These are phyloP conservation scores for Candida methanosorbosa DNA, from an alignment of 805 yeast genomes.

Conservation along the genomic window DNA sequence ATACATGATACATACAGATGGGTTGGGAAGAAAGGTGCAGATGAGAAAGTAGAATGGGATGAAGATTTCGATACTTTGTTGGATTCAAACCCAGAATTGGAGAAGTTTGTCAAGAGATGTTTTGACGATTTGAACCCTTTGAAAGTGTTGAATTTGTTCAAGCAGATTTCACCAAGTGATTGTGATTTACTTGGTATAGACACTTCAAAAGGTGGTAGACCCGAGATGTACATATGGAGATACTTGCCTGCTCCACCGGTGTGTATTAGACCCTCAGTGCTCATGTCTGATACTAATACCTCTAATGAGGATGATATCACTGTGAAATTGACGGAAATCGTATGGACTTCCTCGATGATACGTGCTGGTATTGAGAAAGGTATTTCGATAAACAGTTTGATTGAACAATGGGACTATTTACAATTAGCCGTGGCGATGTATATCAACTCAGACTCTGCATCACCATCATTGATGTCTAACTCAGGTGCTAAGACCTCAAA, in stretches of 20 bases:
- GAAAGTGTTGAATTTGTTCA: slow-evolving; percentile 78
- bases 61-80: slow-evolving; percentile 73
- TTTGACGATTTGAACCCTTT: slow-evolving; percentile 92
- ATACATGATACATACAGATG: slow-evolving; percentile 94
- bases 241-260: slow-evolving; percentile 98
- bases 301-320: slow-evolving; percentile 97
- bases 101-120: slow-evolving; percentile 76
- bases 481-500: slow-evolving; percentile 50
- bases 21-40: slow-evolving; percentile 83
- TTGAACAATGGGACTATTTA: slow-evolving; percentile 98
- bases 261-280: slow-evolving; percentile 94
- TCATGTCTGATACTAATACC: slow-evolving; percentile 81
- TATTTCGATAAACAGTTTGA: slow-evolving; percentile 80
- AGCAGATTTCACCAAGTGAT: slow-evolving; percentile 76
- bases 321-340: slow-evolving; percentile 91
- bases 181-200: slow-evolving; percentile 91
- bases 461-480: slow-evolving; percentile 70
- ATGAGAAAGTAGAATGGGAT: slow-evolving; percentile 83
- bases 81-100: slow-evolving; percentile 76
- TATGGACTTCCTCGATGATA: slow-evolving; percentile 92
- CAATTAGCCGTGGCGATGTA: slow-evolving; percentile 96
- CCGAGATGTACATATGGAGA: slow-evolving; percentile 95
- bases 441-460: slow-evolving; percentile 90
- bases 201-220: slow-evolving; percentile 81
- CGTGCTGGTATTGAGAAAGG: slow-evolving; percentile 95